These are phyloP conservation scores for Epichloe brachyelytri DNA, from an alignment of 2,329 filamentous ascomycete species.

Conservation along the genomic window DNA sequence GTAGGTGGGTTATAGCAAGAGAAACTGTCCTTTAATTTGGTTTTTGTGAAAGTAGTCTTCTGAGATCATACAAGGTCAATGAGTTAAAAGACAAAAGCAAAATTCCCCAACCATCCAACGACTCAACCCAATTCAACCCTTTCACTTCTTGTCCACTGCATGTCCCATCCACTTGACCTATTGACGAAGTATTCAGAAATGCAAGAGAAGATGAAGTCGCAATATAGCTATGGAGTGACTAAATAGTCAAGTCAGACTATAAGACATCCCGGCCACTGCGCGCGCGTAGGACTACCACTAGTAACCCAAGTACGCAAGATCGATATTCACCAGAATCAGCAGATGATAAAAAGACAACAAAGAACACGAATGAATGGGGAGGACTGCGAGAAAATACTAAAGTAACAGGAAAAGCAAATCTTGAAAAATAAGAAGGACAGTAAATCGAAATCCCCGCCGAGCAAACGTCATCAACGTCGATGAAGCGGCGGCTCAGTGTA, in stretches of 20 bases:
- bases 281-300: not conserved
- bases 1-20: not conserved
- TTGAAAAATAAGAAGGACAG: slow-evolving; percentile 9
- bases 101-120: slow-evolving; percentile 1
- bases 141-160: not conserved
- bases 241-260: not conserved
- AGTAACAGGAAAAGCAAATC: slow-evolving; percentile 6
- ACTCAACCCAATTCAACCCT: not conserved
- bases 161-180: not conserved
- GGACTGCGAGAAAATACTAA: slow-evolving; percentile 9
- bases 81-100: not conserved
- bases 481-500: slow-evolving; percentile 18
- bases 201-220: not conserved
- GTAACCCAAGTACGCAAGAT: not conserved
- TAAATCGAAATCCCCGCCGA: slow-evolving; percentile 12
- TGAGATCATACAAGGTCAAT: slow-evolving; percentile 8
- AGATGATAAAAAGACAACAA: slow-evolving; percentile 1
- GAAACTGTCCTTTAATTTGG: slow-evolving; percentile 1
- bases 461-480: slow-evolving; percentile 17
- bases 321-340: not conserved
- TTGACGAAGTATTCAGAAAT: slow-evolving; percentile 1
- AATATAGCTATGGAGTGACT: not conserved
- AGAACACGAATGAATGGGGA: not conserved
- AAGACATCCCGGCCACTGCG: not conserved
- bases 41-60: not conserved